A percentile compares a stretch with the other conserved stretches of the same genome.
These are phyloP conservation scores for Moniliophthora roreri DNA, from an alignment of 1,284 basidiomycete genomes.

Conservation along the genomic window DNA sequence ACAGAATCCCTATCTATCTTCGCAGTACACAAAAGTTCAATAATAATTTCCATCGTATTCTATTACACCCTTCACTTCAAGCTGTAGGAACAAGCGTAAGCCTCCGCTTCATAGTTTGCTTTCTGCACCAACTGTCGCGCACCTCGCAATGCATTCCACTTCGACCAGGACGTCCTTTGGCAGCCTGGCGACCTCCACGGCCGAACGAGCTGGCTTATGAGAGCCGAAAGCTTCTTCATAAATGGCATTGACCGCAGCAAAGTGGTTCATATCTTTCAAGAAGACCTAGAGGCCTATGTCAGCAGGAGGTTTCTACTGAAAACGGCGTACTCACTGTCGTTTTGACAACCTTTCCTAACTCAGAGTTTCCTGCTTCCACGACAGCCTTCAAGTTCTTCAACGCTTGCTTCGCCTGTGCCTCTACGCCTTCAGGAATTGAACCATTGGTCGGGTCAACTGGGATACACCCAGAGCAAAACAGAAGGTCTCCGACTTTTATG, in stretches of 20 bases:
- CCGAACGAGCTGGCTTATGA: conserved; percentile 91
- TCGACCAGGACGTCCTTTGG: conserved; percentile 75
- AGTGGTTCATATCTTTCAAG: conserved; percentile 92
- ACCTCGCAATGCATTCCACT: conserved; percentile 87
- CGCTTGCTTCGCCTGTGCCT: conserved; percentile 83
- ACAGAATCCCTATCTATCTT: not conserved
- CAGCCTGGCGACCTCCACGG: conserved; percentile 71
- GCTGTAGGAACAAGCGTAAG: not conserved
- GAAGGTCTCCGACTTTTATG: conserved; percentile 80
- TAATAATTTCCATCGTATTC: not conserved
- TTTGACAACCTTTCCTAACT: conserved; percentile 80
- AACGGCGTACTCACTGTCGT: conserved; percentile 61
- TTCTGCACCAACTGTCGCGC: conserved; percentile 16
- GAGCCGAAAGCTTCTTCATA: conserved; percentile 84
- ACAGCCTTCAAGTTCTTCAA: conserved; percentile 86
- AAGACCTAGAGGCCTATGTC: conserved; percentile 62
- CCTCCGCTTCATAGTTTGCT: not conserved
- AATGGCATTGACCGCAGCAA: conserved; percentile 78
- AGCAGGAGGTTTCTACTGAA: not conserved
- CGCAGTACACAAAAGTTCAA: not conserved
- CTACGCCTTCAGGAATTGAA: conserved; percentile 77
- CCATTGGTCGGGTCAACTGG: conserved; percentile 79
- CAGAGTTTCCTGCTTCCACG: conserved; percentile 80
- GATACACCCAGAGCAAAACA: conserved; percentile 91
- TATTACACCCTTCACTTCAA: not conserved